Conservation (phyloP, 768 basidiomycete genomes). For the Coprinopsis marcescibilis region DNA sequence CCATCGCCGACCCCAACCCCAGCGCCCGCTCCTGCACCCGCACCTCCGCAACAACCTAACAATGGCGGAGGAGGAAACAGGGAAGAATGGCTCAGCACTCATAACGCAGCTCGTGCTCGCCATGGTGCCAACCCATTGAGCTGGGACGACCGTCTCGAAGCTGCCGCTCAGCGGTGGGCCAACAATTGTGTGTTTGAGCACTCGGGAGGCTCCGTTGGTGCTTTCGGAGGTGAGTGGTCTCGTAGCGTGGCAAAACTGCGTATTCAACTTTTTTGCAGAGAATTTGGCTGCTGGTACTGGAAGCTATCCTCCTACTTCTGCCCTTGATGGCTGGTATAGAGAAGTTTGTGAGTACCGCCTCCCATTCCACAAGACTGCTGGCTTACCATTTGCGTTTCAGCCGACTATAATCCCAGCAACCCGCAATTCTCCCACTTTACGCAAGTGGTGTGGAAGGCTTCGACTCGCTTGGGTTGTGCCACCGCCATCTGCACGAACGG, state of each 20-base stretch:
- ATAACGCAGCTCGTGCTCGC: constrained; percentile 56
- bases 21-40: constrained; percentile 25
- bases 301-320: constrained; percentile 36
- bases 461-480: constrained; percentile 53
- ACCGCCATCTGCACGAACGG: constrained; percentile 42
- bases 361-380: too few species aligned
- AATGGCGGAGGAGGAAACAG: constrained; percentile 35
- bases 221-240: constrained; percentile 50
- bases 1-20: constrained; percentile 7
- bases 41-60: too few species aligned
- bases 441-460: constrained; percentile 59
- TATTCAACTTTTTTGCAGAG: constrained; percentile 32
- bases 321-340: constrained; percentile 56
- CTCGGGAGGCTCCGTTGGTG: constrained; percentile 59
- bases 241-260: neutral
- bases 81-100: constrained; percentile 46
- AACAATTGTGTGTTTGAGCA: constrained; percentile 64
- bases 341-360: constrained; percentile 51
- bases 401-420: constrained; percentile 34
- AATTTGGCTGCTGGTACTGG: constrained; percentile 75
- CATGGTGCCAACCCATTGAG: constrained; percentile 61
- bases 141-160: constrained; percentile 57
- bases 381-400: constrained; percentile 16
- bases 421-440: constrained; percentile 54
- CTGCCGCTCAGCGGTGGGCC: constrained; percentile 67